These are phyloP conservation scores for Larix kaempferi DNA, from an alignment of 75 land plant species.

Conservation along the genomic window DNA sequence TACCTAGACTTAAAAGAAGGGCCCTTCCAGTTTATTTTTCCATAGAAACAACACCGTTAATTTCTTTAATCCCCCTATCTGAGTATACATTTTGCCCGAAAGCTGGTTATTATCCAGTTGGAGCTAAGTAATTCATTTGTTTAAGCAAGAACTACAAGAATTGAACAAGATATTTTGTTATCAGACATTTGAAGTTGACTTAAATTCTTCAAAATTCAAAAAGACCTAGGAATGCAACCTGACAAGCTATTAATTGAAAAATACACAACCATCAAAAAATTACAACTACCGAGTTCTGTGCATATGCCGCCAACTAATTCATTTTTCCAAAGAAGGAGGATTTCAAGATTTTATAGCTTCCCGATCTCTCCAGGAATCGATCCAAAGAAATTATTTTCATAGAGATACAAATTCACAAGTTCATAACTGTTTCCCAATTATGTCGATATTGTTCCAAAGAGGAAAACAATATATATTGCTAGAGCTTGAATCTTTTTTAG, in stretches of 20 bases:
- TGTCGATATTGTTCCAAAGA: no score
- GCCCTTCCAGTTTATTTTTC: slow-evolving; percentile 57
- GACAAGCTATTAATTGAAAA: slow-evolving; percentile 48
- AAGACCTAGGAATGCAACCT: slow-evolving; percentile 51
- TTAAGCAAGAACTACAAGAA: slow-evolving; percentile 50
- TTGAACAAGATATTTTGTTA: slow-evolving; percentile 55
- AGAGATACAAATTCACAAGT: slow-evolving; percentile 52
- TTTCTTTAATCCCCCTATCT: slow-evolving; percentile 29
- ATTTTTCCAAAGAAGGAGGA: slow-evolving; percentile 55
- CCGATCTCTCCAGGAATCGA: slow-evolving; percentile 56
- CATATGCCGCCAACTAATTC: slow-evolving; percentile 55
- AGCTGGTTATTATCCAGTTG: slow-evolving; percentile 62
- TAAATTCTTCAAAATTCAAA: slow-evolving; percentile 34
- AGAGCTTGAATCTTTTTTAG: slow-evolving; percentile 35
- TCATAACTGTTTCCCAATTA: slow-evolving; percentile 63
- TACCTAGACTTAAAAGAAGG: slow-evolving; percentile 45
- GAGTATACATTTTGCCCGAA: slow-evolving; percentile 50
- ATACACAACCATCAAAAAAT: slow-evolving; percentile 34
- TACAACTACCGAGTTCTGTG: slow-evolving; percentile 38
- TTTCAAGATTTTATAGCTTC: slow-evolving; percentile 42
- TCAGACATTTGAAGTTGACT: slow-evolving; percentile 46
- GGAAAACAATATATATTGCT: no score
- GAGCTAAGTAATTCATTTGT: slow-evolving; percentile 38
- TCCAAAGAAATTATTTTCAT: slow-evolving; percentile 66
- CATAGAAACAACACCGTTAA: slow-evolving; percentile 52